phyloP scores from a whole-genome alignment of 495 filamentous ascomycete genomes.

The Bombardia bombarda region DNA sequence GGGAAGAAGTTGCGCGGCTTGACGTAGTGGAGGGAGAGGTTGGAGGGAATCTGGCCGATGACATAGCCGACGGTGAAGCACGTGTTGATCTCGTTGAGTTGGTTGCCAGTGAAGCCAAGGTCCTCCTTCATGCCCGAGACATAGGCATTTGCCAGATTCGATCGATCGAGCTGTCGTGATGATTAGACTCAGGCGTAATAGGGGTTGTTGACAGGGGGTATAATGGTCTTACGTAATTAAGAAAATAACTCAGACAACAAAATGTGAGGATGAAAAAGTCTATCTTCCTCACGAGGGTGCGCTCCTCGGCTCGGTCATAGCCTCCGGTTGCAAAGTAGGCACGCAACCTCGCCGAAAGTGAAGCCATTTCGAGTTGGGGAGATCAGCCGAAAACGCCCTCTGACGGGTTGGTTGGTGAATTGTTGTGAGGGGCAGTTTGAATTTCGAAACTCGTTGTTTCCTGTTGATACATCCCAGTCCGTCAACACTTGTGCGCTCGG shows the following conservation, averaged over 20 bases:
- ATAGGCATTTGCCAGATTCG: constrained; percentile 56
- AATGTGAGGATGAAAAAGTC: constrained; percentile 61
- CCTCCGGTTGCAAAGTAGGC: not conserved
- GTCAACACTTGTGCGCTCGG: too few relatives aligned
- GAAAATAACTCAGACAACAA: constrained; percentile 54
- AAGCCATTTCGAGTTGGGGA: not conserved
- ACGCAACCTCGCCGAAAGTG: not conserved
- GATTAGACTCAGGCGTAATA: not conserved
- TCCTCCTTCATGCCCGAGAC: constrained; percentile 61
- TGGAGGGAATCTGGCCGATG: constrained; percentile 53
- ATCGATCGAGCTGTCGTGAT: constrained; percentile 39
- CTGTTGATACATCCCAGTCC: too few relatives aligned
- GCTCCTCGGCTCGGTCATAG: constrained; percentile 29
- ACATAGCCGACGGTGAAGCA: constrained; percentile 43
- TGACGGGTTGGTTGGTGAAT: too few relatives aligned
- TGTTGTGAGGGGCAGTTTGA: too few relatives aligned
- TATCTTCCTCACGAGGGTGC: constrained; percentile 44
- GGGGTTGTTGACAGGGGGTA: not conserved
- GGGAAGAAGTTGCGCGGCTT: constrained; percentile 55
- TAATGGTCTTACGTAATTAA: constrained; percentile 27
- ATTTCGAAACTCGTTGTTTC: too few relatives aligned
- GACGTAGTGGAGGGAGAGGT: constrained; percentile 51
- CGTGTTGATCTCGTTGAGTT: constrained; percentile 53
- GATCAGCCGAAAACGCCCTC: too few relatives aligned
- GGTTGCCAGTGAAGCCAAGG: constrained; percentile 46